Base-by-base conservation (phyloP, 176 grass and related monocot genomes). In the Tillandsia leiboldiana region DNA sequence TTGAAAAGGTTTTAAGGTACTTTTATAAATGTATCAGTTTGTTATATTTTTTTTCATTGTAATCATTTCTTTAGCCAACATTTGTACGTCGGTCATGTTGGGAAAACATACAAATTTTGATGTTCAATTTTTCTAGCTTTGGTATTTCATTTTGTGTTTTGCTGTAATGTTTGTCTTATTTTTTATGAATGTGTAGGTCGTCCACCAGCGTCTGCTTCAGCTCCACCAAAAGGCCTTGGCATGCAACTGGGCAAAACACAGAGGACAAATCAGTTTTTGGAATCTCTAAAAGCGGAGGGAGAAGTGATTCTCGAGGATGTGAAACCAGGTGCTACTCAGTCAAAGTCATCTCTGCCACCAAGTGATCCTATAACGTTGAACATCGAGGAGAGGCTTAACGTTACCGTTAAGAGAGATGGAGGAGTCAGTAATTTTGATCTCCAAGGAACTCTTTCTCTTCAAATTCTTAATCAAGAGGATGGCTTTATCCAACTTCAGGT, bases 401-500 rank as follows among this genome's bases (percentile, higher is more conserved):
- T 72, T 80, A 77, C 70, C 13, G 51, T 91, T 72, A 85, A 85
- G 86, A 96, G 70, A 70, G 88, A 96, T 73, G 87, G 79, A 1
- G 91, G 87, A 50, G 63, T 96, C 66, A 72, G 62, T 77, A 96
- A 81, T 78, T 88, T 96, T 75, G 85, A 91, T 87, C 62, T 96
- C 71, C 91, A 91, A 76, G 91, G 87, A 86, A 86, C 85, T 51
- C 87, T 96, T 64, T 89, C 91, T 67, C 91, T 96, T 53, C 91
- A 96, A 80, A 75, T 96, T 81, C 79, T 91, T 61, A 84, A 88
- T 68, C 77, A 86, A 29, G 76, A 78, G 48, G 78, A 82, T 74
- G 91, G 91, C 68, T 96, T 88, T 68, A 85, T 96, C 33, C 91
- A 96, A 68, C 73, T 96, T 67, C 87, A 96, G 91, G 91, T 96